Evolutionary conservation across 306 rosid genomes (phyloP).

Genomic region (Urtica urens): DNA sequence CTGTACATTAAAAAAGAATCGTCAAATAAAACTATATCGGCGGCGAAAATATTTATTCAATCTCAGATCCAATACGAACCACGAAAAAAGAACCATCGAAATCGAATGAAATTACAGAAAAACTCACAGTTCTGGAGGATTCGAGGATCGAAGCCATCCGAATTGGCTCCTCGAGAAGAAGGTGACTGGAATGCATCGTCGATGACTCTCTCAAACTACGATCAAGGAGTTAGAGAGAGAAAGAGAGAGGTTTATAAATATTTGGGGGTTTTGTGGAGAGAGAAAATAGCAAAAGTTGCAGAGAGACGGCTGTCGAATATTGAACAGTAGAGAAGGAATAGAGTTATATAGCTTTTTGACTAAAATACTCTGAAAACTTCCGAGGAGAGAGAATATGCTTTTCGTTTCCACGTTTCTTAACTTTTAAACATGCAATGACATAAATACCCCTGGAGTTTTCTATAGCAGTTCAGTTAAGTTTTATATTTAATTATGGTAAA

Average conservation of each 20-base stretch:
- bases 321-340: background rate
- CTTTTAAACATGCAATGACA: background rate
- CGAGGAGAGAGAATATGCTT: background rate
- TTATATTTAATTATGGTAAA: background rate
- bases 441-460: background rate
- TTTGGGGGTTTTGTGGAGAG: background rate
- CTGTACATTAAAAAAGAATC: slow-evolving; percentile 26
- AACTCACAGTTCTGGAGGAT: slow-evolving; percentile 73
- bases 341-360: background rate
- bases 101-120: background rate
- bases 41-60: background rate
- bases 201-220: background rate
- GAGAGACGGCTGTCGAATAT: background rate
- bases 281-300: background rate
- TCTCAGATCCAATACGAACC: slow-evolving; percentile 16
- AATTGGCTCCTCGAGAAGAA: slow-evolving; percentile 92
- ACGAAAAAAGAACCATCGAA: background rate
- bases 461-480: background rate
- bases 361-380: background rate
- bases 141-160: slow-evolving; percentile 91
- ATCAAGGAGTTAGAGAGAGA: background rate
- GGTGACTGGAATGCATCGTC: slow-evolving; percentile 84
- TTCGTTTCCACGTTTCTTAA: background rate
- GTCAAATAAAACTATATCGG: background rate
- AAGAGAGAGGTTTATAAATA: background rate